Evolutionary conservation across 148 eudicot genomes (phyloP).

Genomic region (Salicornia ramosissima): DNA sequence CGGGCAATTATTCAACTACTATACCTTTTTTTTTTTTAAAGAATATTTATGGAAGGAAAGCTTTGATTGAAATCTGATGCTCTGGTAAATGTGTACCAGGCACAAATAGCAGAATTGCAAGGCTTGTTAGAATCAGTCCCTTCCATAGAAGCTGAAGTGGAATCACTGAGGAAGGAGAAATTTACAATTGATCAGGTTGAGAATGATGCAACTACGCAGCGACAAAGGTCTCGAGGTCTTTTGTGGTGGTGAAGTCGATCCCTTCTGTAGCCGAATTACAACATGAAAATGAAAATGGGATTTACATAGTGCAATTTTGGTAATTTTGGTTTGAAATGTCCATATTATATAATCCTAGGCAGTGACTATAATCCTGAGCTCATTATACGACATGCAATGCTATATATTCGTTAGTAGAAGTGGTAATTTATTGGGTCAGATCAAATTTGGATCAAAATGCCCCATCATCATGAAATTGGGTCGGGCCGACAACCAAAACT

Average conservation of each 20-base stretch:
- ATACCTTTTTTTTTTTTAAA: neutral
- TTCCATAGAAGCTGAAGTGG: slow-evolving; percentile 70
- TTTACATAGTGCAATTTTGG: neutral
- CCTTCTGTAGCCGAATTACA: neutral
- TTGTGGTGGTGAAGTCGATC: slow-evolving; percentile 35
- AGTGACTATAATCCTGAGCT: too few relatives aligned
- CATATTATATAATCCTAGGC: too few relatives aligned
- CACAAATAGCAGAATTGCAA: slow-evolving; percentile 77
- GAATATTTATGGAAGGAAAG: neutral
- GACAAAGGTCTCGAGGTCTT: slow-evolving; percentile 73
- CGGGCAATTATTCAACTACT: neutral
- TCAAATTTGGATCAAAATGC: too few relatives aligned
- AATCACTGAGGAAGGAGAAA: slow-evolving; percentile 61
- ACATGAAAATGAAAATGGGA: neutral
- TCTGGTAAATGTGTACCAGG: slow-evolving; percentile 39
- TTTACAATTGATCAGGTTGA: slow-evolving; percentile 59
- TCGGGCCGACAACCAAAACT: too few relatives aligned
- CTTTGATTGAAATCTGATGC: slow-evolving; percentile 2
- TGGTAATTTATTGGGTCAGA: too few relatives aligned
- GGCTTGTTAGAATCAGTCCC: slow-evolving; percentile 59
- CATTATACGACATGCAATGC: too few relatives aligned
- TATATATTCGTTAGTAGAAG: too few relatives aligned
- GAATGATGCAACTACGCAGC: slow-evolving; percentile 34
- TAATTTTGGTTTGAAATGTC: too few relatives aligned
- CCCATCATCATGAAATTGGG: too few relatives aligned